Evolutionary conservation across 2,329 filamentous ascomycete genomes (phyloP).

Genomic region (Colletotrichum orchidophilum): DNA sequence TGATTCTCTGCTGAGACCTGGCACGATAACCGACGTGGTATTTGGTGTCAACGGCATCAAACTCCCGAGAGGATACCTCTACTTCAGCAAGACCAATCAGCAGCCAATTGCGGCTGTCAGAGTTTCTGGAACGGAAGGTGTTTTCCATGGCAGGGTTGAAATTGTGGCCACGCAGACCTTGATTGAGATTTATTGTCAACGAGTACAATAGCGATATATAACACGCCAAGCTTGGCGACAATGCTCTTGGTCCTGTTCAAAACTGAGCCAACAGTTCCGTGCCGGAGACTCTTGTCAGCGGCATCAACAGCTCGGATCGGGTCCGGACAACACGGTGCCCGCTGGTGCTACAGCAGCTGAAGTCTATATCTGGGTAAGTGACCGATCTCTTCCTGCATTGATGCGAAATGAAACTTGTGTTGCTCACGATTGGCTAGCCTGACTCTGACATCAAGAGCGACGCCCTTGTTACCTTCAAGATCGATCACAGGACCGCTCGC

Average conservation of each 20-base stretch:
- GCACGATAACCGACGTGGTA: neutral
- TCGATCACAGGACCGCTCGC: conserved; percentile 61
- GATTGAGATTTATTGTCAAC: neutral
- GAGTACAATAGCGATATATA: neutral
- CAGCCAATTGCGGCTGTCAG: neutral
- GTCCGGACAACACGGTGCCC: conserved; percentile 51
- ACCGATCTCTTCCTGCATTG: no score
- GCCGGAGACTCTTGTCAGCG: neutral
- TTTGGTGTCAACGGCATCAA: conserved; percentile 37
- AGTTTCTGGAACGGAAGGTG: neutral
- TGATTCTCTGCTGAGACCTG: neutral
- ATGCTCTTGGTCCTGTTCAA: neutral
- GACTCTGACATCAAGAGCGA: conserved; percentile 67
- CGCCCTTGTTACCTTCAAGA: conserved; percentile 69
- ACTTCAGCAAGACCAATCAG: conserved; percentile 35
- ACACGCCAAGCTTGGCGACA: neutral
- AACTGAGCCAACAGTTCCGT: neutral
- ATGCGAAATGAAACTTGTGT: neutral
- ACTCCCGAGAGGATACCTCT: conserved; percentile 33
- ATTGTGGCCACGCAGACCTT: neutral
- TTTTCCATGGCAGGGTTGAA: neutral
- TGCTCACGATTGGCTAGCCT: conserved; percentile 47
- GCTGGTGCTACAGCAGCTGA: conserved; percentile 60
- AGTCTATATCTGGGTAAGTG: conserved; percentile 64
- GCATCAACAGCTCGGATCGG: conserved; percentile 34